Evolutionary conservation across 208 protist genomes (phyloP), one percentile per base, ranked within the genome.

Genomic region (Trypanosoma scelopori): DNA sequence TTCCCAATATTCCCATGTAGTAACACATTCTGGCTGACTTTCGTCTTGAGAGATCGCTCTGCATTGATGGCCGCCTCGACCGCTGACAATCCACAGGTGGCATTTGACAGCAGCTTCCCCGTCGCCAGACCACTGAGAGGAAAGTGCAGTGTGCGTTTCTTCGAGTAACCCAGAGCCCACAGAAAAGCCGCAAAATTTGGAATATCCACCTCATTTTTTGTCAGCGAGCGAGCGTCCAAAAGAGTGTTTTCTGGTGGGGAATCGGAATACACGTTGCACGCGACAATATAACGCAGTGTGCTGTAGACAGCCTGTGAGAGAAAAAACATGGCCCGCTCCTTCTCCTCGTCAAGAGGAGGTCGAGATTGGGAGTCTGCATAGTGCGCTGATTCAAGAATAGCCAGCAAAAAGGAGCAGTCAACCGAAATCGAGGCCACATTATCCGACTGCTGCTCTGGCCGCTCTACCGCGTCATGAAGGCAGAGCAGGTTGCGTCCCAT

Each of bases 301-400:
- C 78, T 65, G 65, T 91, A 87, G 13, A 86, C 81, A 1, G 78
- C 84, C 37, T 76, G 74, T 23, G 86, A 84, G 13, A 95, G 68
- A 60, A 85, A 91, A 11, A 64, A 49, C 41, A 86, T 48, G 4
- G 85, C 89, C 22, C 74, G 58, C 12, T 62, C 65, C 52, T 81
- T 84, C 63, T 95, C 89, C 57, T 95, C 84, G 59, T 86, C 77
- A 11, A 72, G 75, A 1, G 84, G 76, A 30, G 84, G 79, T 0
- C 89, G 84, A 2, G 89, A 80, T 50, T 90, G 77, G 3, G 72
- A 65, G 60, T 92, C 89, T 23, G 89, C 81, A 71, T 95, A 95
- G 73, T 95, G 85, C 48, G 91, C 60, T 3, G 72, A 41, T 5
- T 87, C 79, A 16, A 95, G 58, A 55, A 95, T 85, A 47, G 55